Evolutionary conservation across 768 basidiomycete species (phyloP), one percentile per base, ranked within the genome.

Genomic region (Boletus rufocinnamomeus): DNA sequence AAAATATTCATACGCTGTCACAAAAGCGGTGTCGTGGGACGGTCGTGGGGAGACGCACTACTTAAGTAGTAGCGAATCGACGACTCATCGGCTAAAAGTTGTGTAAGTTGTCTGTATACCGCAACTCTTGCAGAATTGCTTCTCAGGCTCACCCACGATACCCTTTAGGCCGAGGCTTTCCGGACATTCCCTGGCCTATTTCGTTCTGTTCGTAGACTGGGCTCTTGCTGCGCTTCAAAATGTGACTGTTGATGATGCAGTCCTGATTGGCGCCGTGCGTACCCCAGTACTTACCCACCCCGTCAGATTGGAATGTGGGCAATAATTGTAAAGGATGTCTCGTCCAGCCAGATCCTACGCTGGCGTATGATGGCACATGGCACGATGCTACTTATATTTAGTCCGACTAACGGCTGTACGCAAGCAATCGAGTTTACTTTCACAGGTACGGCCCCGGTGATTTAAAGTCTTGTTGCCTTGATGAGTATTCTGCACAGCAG

Each of bases 361-460:
- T 4, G 19, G 60, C 50, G 2, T 58, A 65, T 34, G 30, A 65
- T 6, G 57, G 38, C 2, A 67, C 66, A 43, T 67, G 66, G 66
- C 66, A 67, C 17, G 66, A 62, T 8, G 1, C 48, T 3, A 67
- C 56, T 9, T 62, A 9, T n/a, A n/a, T n/a, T n/a, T 17, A 0
- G 2, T 43, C 32, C 37, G 2, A 2, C 3, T 8, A 30, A 17
- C 2, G 25, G 13, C 0, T 23, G 9, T 38, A 16, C 28, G 9
- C 60, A 32, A 38, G 16, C 11, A 3, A 37, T 68, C 13, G 13
- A 59, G 4, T 54, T 67, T 25, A 49, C 48, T 8, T 67, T 62
- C 8, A 54, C 40, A 32, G 66, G 66, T 54, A 35, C 6, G 63
- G 32, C 19, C 19, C 7, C 2, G 7, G 0, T 40, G 6, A 2